phyloP scores from a whole-genome alignment of 1,284 basidiomycete genomes.

The Rhodofomes roseus region DNA sequence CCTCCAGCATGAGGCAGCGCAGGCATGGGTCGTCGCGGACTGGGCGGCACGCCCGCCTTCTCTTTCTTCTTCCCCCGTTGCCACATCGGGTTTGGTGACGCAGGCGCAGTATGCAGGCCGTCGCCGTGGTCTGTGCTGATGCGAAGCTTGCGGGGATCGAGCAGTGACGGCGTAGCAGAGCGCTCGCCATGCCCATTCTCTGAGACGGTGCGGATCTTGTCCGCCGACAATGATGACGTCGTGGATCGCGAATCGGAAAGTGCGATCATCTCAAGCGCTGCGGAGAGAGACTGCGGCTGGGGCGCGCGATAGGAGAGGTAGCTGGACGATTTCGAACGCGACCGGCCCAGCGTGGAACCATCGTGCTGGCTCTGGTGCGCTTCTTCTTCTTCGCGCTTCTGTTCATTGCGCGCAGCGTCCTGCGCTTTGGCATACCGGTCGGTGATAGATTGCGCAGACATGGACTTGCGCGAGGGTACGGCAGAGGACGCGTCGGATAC shows the following conservation, averaged over 20 bases:
- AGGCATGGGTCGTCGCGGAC: slow-evolving; percentile 14
- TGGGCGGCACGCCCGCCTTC: slow-evolving; percentile 14
- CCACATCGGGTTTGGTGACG: slow-evolving; percentile 12
- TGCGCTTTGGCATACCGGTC: slow-evolving; percentile 3
- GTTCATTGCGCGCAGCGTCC: background rate
- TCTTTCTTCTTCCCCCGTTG: slow-evolving; percentile 18
- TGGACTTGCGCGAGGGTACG: slow-evolving; percentile 21
- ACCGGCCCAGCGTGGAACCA: slow-evolving; percentile 30
- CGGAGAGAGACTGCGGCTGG: slow-evolving; percentile 36
- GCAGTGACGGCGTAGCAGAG: slow-evolving; percentile 10
- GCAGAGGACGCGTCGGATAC: slow-evolving; percentile 47
- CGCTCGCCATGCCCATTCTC: slow-evolving; percentile 13
- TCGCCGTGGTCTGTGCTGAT: slow-evolving; percentile 19
- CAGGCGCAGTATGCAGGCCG: slow-evolving; percentile 12
- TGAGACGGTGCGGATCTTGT: slow-evolving; percentile 9
- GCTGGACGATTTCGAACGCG: slow-evolving; percentile 46
- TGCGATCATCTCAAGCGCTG: slow-evolving; percentile 36
- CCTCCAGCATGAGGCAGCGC: slow-evolving; percentile 13
- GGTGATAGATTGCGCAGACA: slow-evolving; percentile 15
- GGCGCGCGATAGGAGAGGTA: slow-evolving; percentile 32
- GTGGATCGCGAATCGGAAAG: slow-evolving; percentile 21
- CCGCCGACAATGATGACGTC: slow-evolving; percentile 11
- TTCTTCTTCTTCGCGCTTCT: slow-evolving; percentile 27
- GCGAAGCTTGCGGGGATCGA: slow-evolving; percentile 15
- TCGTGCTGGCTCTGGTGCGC: slow-evolving; percentile 17